A percentile compares a stretch with the other conserved stretches of the same genome.
Conservation (phyloP, 139 green algal genomes). For the Micromonas commoda region DNA sequence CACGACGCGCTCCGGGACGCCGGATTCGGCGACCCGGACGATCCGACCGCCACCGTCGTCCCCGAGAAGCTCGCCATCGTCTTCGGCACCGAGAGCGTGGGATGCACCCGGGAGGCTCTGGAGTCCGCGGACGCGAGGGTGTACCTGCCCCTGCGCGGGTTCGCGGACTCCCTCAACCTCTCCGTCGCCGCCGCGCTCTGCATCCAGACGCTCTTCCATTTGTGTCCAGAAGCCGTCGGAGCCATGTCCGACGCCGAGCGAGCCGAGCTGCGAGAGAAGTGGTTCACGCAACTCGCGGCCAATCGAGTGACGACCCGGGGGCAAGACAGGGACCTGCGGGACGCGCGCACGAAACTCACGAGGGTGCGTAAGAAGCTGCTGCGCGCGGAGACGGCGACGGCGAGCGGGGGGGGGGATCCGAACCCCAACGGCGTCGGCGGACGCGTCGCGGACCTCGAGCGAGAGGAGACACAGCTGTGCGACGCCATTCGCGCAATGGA, state of each 20-base stretch:
- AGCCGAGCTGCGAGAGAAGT: not conserved
- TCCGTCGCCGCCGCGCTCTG: not conserved
- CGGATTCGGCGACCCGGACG: not conserved
- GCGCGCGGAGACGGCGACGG: too few relatives aligned
- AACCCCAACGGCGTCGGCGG: too few relatives aligned
- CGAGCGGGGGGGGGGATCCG: too few relatives aligned
- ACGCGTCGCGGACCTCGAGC: not conserved
- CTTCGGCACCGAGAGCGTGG: not conserved
- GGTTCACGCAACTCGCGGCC: not conserved
- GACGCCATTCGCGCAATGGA: not conserved
- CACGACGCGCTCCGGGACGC: not conserved
- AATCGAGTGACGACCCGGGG: not conserved
- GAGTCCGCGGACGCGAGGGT: not conserved
- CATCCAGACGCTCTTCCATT: not conserved
- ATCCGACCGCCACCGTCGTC: not conserved
- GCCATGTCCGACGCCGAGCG: conserved; percentile 2
- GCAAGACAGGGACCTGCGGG: too few relatives aligned
- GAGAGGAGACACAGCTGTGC: not conserved
- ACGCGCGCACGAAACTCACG: too few relatives aligned
- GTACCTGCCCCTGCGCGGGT: conserved; percentile 7
- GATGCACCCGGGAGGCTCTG: not conserved
- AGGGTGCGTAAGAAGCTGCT: too few relatives aligned
- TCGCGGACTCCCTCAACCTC: conserved; percentile 1
- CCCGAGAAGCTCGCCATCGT: conserved; percentile 13
- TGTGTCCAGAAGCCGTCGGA: not conserved